These are phyloP conservation scores for Aspergillus sp. DNA, from an alignment of 2,329 filamentous ascomycete species.

Conservation along the genomic window DNA sequence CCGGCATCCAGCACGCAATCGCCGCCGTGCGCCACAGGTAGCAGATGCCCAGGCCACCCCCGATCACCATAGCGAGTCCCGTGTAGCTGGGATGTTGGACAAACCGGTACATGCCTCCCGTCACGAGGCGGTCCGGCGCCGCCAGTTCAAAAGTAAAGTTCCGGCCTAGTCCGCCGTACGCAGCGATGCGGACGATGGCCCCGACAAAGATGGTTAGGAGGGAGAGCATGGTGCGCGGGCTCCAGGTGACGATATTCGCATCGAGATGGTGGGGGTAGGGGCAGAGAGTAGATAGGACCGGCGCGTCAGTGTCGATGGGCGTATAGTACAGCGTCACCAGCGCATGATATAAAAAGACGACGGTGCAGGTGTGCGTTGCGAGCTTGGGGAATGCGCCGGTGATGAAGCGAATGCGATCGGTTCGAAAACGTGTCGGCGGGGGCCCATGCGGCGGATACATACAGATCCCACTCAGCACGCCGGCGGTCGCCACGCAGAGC, in stretches of 20 bases:
- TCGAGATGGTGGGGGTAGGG: constrained; percentile 15
- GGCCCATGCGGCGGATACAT: neutral
- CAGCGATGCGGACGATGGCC: constrained; percentile 30
- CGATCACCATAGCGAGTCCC: constrained; percentile 27
- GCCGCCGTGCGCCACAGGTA: constrained; percentile 36
- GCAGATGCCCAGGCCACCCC: constrained; percentile 24
- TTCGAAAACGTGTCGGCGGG: neutral
- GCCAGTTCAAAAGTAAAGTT: constrained; percentile 55
- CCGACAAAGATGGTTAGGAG: constrained; percentile 16
- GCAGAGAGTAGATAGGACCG: constrained; percentile 12
- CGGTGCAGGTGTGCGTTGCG: constrained; percentile 6
- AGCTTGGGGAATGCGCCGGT: constrained; percentile 8
- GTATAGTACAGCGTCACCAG: constrained; percentile 13
- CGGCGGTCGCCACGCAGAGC: neutral
- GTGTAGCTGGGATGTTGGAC: constrained; percentile 56
- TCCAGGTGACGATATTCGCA: constrained; percentile 25
- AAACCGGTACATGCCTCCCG: constrained; percentile 48
- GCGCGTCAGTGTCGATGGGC: neutral
- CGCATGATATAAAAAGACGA: constrained; percentile 18
- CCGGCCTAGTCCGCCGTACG: constrained; percentile 47
- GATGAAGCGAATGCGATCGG: constrained; percentile 19
- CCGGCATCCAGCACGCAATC: constrained; percentile 34
- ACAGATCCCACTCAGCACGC: constrained; percentile 2
- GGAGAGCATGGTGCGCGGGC: constrained; percentile 5
- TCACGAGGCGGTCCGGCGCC: constrained; percentile 46